Evolutionary conservation across 2,329 filamentous ascomycete species (phyloP), one percentile per base, ranked within the genome.

Genomic region (Aspergillus tubingensis): DNA sequence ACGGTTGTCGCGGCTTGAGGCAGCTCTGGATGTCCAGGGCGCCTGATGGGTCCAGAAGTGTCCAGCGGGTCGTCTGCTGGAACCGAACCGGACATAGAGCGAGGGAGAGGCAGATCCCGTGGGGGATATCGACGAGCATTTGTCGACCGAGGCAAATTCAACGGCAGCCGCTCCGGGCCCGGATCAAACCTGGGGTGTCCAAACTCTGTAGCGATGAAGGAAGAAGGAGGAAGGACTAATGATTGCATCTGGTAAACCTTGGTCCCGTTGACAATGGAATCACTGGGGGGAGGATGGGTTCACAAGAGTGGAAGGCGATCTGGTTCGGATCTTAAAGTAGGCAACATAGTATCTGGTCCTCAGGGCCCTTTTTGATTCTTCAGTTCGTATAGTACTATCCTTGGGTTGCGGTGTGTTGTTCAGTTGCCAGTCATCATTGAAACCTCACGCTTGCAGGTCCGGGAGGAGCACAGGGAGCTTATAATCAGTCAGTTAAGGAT

Each of bases 61-160:
- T 77, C 74, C 67, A 71, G 65, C 66, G 74, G 72, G 62, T 74
- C 72, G 60, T 75, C 72, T 62, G 68, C 70, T 65, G 72, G 70
- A 64, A 74, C 72, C 67, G 76, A 75, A 67, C 74, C 73, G 69
- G 78, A 79, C 78, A 80, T 80, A 73, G 74, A 75, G 76, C 74
- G 74, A 69, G 74, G 70, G 65, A 71, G 67, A 57, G 76, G 70
- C 68, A 74, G 68, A 63, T 75, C 75, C 75, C 76, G 71, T 50
- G 72, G 72, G 65, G 74, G 76, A 65, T 70, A 72, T 65, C 72
- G 73, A 66, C 70, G 68, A 74, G 71, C 74, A 74, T 76, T 75
- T 67, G 68, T 67, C 62, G 73, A 68, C 64, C 73, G 69, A 65
- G 72, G 56, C 57, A 70, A 70, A 69, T 72, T 71, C 64, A 75